Base-by-base conservation (phyloP, 208 protist species). In the Wallacemonas sp. region DNA sequence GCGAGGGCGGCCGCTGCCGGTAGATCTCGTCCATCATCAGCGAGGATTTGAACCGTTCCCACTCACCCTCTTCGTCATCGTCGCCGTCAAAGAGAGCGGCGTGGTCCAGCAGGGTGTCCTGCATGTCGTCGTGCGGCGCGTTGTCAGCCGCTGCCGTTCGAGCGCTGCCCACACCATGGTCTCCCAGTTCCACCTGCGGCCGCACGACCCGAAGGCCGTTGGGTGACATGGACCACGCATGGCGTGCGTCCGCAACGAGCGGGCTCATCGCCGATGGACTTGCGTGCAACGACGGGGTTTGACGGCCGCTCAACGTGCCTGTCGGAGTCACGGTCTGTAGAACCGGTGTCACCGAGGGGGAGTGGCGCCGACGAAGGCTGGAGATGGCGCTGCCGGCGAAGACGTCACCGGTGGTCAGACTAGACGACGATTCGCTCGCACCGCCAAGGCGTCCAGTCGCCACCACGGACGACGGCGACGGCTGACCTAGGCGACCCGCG, bases 1-100 rank as follows among this genome's bases (percentile, higher is more conserved):
- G 50, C 6, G 50, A 57, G 5, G 50, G 8, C 12, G 50, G 50
- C 4, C 50, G 50, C 5, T 27, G 50, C 8, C 50, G 6, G 50
- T 57, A 57, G 9, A 6, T 27, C 4, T 70, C 12, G 42, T 71
- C 10, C 36, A 19, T 26, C 17, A 72, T 44, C 54, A 78, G 62
- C 9, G 61, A 46, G 3, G 67, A 30, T 64, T 87, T 85, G 59
- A 78, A 83, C 27, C 58, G 26, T 26, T 89, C 83, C 78, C 78
- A 91, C 44, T 90, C 83, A 8, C 89, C 81, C 27, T 89, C 82
- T 21, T 73, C 72, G 2, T 83, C 81, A 44, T 70, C 55, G 1
- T n/a, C 72, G 60, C 54, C 70, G 63, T 13, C 73, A 37, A 34
- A 69, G 61, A 54, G 48, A 15, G 26, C 72, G 48, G 39, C 32